phyloP scores from a whole-genome alignment of 352 stramenopile species.

The Globisporangium carolinianum region DNA sequence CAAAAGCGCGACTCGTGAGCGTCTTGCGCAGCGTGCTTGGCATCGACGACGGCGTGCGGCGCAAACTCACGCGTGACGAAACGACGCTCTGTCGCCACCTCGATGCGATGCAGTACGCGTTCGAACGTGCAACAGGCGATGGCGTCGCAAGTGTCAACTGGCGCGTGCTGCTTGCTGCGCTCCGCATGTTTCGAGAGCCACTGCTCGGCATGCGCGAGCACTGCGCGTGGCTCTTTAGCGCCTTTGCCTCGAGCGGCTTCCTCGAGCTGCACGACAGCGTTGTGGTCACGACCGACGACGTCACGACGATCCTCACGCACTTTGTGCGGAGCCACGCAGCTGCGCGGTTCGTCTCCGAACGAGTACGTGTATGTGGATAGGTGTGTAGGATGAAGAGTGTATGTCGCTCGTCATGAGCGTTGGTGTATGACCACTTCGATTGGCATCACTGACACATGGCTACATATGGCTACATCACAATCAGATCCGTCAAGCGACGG shows the following conservation, averaged over 20 bases:
- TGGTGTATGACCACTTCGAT: not conserved
- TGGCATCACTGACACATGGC: not conserved
- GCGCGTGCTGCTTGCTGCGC: slow-evolving; percentile 42
- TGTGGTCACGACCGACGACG: slow-evolving; percentile 27
- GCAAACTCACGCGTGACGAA: slow-evolving; percentile 15
- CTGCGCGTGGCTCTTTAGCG: slow-evolving; percentile 45
- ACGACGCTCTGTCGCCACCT: slow-evolving; percentile 43
- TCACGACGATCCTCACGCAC: slow-evolving; percentile 50
- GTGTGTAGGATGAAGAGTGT: no score
- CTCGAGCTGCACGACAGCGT: slow-evolving; percentile 33
- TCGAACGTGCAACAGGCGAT: slow-evolving; percentile 32
- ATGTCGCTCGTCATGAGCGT: not conserved
- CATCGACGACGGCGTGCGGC: slow-evolving; percentile 23
- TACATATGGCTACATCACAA: not conserved
- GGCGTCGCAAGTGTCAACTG: slow-evolving; percentile 61
- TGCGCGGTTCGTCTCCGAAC: slow-evolving; percentile 42
- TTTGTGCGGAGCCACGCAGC: slow-evolving; percentile 38
- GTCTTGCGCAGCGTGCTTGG: slow-evolving; percentile 53
- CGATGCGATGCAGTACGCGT: slow-evolving; percentile 55
- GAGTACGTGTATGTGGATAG: slow-evolving; percentile 21
- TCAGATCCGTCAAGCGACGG: slow-evolving; percentile 42
- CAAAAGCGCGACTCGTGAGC: slow-evolving; percentile 59
- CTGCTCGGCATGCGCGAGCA: slow-evolving; percentile 47
- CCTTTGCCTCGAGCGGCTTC: slow-evolving; percentile 45
- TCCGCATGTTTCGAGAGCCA: slow-evolving; percentile 62